These are phyloP conservation scores for Linum usitatissimum DNA, from an alignment of 345 rosid genomes.

Conservation along the genomic window DNA sequence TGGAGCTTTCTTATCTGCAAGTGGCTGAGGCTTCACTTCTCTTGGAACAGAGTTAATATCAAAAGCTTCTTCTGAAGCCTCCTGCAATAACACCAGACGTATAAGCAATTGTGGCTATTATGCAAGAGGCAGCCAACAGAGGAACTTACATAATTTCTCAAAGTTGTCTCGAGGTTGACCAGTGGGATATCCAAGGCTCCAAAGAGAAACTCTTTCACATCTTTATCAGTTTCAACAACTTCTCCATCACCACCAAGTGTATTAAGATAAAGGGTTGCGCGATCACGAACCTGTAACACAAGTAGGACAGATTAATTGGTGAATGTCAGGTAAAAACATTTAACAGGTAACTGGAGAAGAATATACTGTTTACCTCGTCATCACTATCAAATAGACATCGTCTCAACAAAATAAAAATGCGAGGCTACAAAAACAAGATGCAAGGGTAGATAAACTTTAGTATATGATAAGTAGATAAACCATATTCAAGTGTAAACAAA, in stretches of 20 bases:
- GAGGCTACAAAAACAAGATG: slow-evolving; percentile 47
- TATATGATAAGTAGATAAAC: slow-evolving; percentile 2
- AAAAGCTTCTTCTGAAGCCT: slow-evolving; percentile 73
- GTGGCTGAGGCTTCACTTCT: slow-evolving; percentile 83
- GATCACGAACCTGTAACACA: slow-evolving; percentile 75
- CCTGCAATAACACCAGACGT: slow-evolving; percentile 31
- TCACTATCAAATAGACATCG: slow-evolving; percentile 91
- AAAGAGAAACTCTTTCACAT: slow-evolving; percentile 62
- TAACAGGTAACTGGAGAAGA: background rate
- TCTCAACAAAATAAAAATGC: slow-evolving; percentile 68
- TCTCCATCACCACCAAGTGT: slow-evolving; percentile 62
- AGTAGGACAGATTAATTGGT: background rate
- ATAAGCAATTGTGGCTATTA: slow-evolving; percentile 13
- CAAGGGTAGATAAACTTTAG: slow-evolving; percentile 4
- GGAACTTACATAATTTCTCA: slow-evolving; percentile 71
- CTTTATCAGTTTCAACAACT: slow-evolving; percentile 51
- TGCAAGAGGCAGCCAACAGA: background rate
- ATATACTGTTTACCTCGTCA: slow-evolving; percentile 61
- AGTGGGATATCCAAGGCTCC: slow-evolving; percentile 77
- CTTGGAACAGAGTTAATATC: slow-evolving; percentile 75
- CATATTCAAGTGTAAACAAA: background rate
- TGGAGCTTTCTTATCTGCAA: slow-evolving; percentile 83
- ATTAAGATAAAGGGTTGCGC: slow-evolving; percentile 86
- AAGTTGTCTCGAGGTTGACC: slow-evolving; percentile 75
- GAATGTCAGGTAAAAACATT: background rate